Evolutionary conservation across 2,329 filamentous ascomycete genomes (phyloP).

Genomic region (Pyrenochaeta sp.): DNA sequence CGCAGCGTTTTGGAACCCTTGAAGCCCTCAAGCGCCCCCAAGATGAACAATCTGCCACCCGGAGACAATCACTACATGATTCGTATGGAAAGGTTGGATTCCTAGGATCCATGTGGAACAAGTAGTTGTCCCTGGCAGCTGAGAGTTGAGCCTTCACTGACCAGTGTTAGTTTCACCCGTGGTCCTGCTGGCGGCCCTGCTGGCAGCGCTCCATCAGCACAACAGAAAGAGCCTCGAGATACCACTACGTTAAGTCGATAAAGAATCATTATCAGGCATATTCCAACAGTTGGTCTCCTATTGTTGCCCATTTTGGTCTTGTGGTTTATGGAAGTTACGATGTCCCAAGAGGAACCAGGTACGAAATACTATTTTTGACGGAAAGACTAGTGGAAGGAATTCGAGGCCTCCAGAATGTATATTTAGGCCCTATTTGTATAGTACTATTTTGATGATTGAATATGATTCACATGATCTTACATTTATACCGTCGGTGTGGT

Average conservation of each 20-base stretch:
- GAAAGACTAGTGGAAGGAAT: too few relatives aligned
- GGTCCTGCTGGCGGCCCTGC: too few relatives aligned
- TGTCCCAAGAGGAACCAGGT: too few relatives aligned
- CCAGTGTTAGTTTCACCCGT: constrained; percentile 38
- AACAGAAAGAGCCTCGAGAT: constrained; percentile 29
- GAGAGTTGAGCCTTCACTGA: constrained; percentile 10
- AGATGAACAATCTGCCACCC: constrained; percentile 32
- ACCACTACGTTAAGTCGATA: constrained; percentile 36
- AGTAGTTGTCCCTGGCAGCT: constrained; percentile 20
- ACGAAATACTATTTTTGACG: too few relatives aligned
- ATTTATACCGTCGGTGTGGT: too few relatives aligned
- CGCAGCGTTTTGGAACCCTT: constrained; percentile 38
- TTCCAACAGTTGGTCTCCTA: neutral
- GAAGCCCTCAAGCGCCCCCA: constrained; percentile 45
- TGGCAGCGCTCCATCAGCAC: constrained; percentile 3
- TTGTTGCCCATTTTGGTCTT: too few relatives aligned
- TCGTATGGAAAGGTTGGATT: constrained; percentile 43
- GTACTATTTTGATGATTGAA: neutral
- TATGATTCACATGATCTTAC: too few relatives aligned
- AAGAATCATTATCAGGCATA: constrained; percentile 1
- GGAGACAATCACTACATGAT: constrained; percentile 43
- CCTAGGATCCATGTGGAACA: constrained; percentile 45
- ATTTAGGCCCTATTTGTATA: too few relatives aligned
- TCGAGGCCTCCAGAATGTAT: too few relatives aligned
- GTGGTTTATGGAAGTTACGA: too few relatives aligned